phyloP scores from a whole-genome alignment of 2,329 filamentous ascomycete genomes.

The Fusarium secorum region DNA sequence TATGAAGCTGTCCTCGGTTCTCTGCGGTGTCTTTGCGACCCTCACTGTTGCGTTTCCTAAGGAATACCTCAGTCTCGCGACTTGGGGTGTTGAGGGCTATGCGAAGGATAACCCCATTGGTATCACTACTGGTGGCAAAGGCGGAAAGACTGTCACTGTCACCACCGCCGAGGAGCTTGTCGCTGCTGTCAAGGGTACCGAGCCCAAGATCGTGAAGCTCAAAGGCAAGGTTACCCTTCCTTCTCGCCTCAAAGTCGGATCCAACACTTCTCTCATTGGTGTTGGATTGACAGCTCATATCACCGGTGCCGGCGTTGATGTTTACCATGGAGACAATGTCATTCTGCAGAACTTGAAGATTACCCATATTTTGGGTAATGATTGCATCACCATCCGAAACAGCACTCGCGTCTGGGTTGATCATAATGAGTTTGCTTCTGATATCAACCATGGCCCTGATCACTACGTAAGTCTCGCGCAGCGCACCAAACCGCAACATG shows the following conservation, averaged over 20 bases:
- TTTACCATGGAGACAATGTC: conserved; percentile 49
- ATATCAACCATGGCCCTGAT: conserved; percentile 51
- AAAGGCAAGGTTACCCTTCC: conserved; percentile 45
- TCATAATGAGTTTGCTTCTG: conserved; percentile 56
- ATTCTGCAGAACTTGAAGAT: conserved; percentile 52
- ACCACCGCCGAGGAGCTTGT: conserved; percentile 53
- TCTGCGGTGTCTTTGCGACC: conserved; percentile 22
- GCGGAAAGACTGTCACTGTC: conserved; percentile 58
- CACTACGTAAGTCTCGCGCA: conserved; percentile 39
- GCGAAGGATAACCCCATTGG: conserved; percentile 50
- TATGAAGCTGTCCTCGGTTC: conserved; percentile 28
- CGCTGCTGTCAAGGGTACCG: conserved; percentile 53
- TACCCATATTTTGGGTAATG: conserved; percentile 49
- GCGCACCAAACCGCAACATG: fast-evolving
- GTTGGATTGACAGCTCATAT: conserved; percentile 47
- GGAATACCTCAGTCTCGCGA: conserved; percentile 31
- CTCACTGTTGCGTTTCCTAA: conserved; percentile 24
- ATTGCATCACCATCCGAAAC: conserved; percentile 55
- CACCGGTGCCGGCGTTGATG: conserved; percentile 47
- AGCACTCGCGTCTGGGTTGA: conserved; percentile 57
- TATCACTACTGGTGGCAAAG: conserved; percentile 50
- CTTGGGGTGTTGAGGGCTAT: conserved; percentile 40
- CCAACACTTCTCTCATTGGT: conserved; percentile 55
- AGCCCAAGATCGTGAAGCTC: conserved; percentile 54
- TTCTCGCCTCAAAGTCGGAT: conserved; percentile 53